phyloP scores from a whole-genome alignment of 768 basidiomycete species.

The Pholiota microspora region DNA sequence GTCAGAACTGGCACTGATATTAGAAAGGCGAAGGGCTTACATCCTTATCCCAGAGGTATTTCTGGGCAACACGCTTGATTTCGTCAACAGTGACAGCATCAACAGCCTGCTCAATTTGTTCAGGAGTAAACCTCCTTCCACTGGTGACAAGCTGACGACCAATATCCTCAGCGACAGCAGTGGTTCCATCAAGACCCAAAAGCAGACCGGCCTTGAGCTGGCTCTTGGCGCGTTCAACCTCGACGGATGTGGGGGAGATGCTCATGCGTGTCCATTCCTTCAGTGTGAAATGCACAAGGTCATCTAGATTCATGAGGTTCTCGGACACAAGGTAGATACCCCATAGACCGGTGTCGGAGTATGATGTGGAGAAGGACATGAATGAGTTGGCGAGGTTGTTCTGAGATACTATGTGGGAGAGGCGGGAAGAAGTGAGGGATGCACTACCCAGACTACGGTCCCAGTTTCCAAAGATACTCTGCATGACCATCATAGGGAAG shows the following conservation, averaged over 20 bases:
- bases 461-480: conserved; percentile 99
- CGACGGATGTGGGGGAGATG: conserved; percentile 74
- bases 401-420: conserved; percentile 86
- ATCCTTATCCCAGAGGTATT: conserved; percentile 97
- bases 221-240: conserved; percentile 97
- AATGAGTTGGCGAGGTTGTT: conserved; percentile 98
- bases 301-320: conserved; percentile 92
- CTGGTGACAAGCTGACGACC: conserved; percentile 96
- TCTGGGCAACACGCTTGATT: conserved; percentile 92
- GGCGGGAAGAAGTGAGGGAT: conserved; percentile 83
- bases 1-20: conserved; percentile 1
- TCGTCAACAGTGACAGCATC: conserved; percentile 87
- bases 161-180: conserved; percentile 96
- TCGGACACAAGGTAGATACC: conserved; percentile 97
- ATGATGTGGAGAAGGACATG: conserved; percentile 99
- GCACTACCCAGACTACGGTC: conserved; percentile 93
- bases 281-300: conserved; percentile 90
- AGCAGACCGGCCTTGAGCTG: conserved; percentile 95
- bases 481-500: conserved; percentile 99
- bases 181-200: conserved; percentile 91
- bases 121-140: conserved; percentile 85
- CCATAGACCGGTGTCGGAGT: conserved; percentile 99
- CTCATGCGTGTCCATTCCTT: conserved; percentile 97
- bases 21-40: conserved; percentile 40
- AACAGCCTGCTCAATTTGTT: conserved; percentile 90